phyloP scores from a whole-genome alignment of 805 yeast genomes.

The Millerago galiae region DNA sequence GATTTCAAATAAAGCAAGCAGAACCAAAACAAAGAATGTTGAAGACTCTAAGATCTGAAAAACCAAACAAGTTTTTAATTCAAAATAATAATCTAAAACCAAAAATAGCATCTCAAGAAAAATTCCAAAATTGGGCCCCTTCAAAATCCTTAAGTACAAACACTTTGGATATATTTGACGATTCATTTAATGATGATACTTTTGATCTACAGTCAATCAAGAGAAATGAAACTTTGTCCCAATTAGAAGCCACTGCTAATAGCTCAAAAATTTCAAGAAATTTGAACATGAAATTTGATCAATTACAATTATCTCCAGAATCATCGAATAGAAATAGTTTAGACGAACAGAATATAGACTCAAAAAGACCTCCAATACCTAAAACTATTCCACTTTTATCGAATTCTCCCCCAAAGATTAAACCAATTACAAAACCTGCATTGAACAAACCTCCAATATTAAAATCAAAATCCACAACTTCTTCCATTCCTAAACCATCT shows the following conservation, averaged over 20 bases:
- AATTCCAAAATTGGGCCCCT: slow-evolving; percentile 16
- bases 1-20: slow-evolving; percentile 17
- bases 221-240: slow-evolving; percentile 21
- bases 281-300: slow-evolving; percentile 5
- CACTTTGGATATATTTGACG: slow-evolving; percentile 17
- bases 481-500: background rate
- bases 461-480: too few relatives aligned
- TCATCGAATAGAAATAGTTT: background rate
- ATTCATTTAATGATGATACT: slow-evolving; percentile 14
- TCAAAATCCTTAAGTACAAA: slow-evolving; percentile 9
- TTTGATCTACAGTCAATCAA: slow-evolving; percentile 14
- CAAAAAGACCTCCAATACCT: slow-evolving; percentile 7
- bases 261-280: slow-evolving; percentile 16
- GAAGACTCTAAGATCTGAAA: slow-evolving; percentile 29
- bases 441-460: too few relatives aligned
- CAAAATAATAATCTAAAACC: slow-evolving; percentile 7
- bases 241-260: slow-evolving; percentile 21
- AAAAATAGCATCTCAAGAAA: background rate
- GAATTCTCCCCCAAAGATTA: slow-evolving; percentile 5
- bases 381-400: slow-evolving; percentile 4
- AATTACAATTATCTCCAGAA: background rate
- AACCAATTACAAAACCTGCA: background rate
- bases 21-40: slow-evolving; percentile 20
- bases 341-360: background rate
- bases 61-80: slow-evolving; percentile 12